Conservation (phyloP, 768 basidiomycete species). For the Podaxis sp. region DNA sequence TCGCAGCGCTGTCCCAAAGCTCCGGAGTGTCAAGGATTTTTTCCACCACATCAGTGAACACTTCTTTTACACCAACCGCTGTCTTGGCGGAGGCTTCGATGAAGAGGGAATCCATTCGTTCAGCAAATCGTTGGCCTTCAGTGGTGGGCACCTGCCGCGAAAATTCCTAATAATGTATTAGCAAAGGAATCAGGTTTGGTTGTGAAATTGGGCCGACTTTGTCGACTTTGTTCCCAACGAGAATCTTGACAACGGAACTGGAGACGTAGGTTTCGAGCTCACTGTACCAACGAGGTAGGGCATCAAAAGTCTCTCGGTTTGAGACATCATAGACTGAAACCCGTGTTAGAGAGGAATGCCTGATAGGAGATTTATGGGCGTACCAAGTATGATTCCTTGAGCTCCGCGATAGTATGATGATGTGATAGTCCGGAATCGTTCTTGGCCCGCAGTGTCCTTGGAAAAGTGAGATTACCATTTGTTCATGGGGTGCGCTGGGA, state of each 20-base stretch:
- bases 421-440: slow-evolving; percentile 94
- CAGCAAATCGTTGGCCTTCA: slow-evolving; percentile 80
- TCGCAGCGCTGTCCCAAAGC: slow-evolving; percentile 55
- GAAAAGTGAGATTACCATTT: not conserved
- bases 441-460: slow-evolving; percentile 97
- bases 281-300: slow-evolving; percentile 88
- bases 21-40: slow-evolving; percentile 82
- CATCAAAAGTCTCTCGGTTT: slow-evolving; percentile 89
- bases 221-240: slow-evolving; percentile 95
- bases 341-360: not conserved
- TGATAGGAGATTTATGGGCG: slow-evolving; percentile 9
- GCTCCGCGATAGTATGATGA: slow-evolving; percentile 92
- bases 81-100: slow-evolving; percentile 95
- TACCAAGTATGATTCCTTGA: slow-evolving; percentile 78
- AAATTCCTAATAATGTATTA: slow-evolving; percentile 59
- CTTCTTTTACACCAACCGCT: slow-evolving; percentile 74
- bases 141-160: slow-evolving; percentile 80
- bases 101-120: slow-evolving; percentile 80
- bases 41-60: slow-evolving; percentile 71
- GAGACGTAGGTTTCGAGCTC: slow-evolving; percentile 95
- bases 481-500: not conserved
- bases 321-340: slow-evolving; percentile 91
- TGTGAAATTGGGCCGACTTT: slow-evolving; percentile 39
- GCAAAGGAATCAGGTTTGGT: not conserved
- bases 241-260: slow-evolving; percentile 83